These are phyloP conservation scores for Cryptosporidium meleagridis DNA, from an alignment of 169 alveolate genomes.

Conservation along the genomic window DNA sequence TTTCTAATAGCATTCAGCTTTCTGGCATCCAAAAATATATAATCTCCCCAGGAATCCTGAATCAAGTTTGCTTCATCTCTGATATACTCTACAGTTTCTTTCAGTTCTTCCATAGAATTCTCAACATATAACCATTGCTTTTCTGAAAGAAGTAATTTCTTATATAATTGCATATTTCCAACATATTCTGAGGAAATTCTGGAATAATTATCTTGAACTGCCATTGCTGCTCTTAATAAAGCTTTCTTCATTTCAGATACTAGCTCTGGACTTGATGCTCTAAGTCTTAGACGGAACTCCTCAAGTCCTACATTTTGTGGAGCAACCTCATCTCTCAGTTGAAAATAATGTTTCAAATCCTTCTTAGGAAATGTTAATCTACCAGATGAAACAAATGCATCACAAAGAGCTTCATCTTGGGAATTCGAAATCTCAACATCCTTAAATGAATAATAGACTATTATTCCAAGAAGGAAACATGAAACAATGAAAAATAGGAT, in stretches of 20 bases:
- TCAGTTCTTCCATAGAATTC: constrained; percentile 62
- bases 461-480: constrained; percentile 36
- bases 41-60: constrained; percentile 71
- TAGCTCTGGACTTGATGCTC: constrained; percentile 65
- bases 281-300: constrained; percentile 41
- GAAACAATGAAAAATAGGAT: constrained; percentile 7
- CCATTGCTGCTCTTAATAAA: constrained; percentile 64
- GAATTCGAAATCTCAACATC: background rate
- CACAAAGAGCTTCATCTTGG: constrained; percentile 46
- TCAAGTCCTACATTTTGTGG: constrained; percentile 32
- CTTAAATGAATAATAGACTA: constrained; percentile 49
- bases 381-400: constrained; percentile 53
- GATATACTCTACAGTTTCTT: constrained; percentile 54
- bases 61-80: constrained; percentile 64
- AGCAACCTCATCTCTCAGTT: constrained; percentile 60
- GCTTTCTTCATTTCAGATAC: constrained; percentile 67
- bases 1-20: constrained; percentile 46
- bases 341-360: constrained; percentile 33
- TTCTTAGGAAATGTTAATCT: constrained; percentile 57
- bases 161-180: constrained; percentile 66
- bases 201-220: constrained; percentile 48
- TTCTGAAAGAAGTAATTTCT: constrained; percentile 54
- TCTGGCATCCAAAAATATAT: constrained; percentile 58
- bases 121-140: constrained; percentile 59
- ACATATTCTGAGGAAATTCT: constrained; percentile 54